These are phyloP conservation scores for Stereocaulon alpinum DNA, from an alignment of 495 filamentous ascomycete genomes.

Conservation along the genomic window DNA sequence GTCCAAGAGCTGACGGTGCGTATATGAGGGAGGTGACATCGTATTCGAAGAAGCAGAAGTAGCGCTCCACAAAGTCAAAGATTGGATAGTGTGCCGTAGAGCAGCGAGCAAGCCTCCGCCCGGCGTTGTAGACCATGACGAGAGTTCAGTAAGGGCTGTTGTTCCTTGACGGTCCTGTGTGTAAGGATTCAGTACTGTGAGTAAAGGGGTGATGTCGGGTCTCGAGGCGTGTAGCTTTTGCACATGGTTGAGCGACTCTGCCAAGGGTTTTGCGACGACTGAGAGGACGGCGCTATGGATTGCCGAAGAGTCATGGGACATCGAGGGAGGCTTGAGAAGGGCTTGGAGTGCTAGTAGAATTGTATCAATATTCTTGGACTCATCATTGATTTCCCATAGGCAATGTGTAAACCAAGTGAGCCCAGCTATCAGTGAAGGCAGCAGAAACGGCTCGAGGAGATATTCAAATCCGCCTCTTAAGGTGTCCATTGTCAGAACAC, in stretches of 20 bases:
- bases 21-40: constrained; percentile 63
- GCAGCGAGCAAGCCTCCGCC: constrained; percentile 52
- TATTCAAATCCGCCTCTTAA: constrained; percentile 84
- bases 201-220: constrained; percentile 60
- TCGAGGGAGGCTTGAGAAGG: constrained; percentile 63
- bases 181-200: constrained; percentile 59
- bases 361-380: constrained; percentile 38
- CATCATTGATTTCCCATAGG: constrained; percentile 56
- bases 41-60: constrained; percentile 44
- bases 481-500: constrained; percentile 64
- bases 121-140: constrained; percentile 56
- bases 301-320: constrained; percentile 66
- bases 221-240: constrained; percentile 56
- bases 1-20: constrained; percentile 61
- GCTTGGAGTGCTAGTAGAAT: constrained; percentile 63
- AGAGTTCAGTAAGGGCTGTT: constrained; percentile 61
- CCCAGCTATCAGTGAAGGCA: constrained; percentile 76
- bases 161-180: constrained; percentile 54
- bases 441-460: constrained; percentile 77
- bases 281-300: constrained; percentile 78
- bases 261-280: constrained; percentile 67
- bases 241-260: constrained; percentile 63
- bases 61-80: constrained; percentile 62
- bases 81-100: constrained; percentile 55
- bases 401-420: constrained; percentile 71